Base-by-base conservation (phyloP, 163 green algal species). In the Chloromonas sp. region DNA sequence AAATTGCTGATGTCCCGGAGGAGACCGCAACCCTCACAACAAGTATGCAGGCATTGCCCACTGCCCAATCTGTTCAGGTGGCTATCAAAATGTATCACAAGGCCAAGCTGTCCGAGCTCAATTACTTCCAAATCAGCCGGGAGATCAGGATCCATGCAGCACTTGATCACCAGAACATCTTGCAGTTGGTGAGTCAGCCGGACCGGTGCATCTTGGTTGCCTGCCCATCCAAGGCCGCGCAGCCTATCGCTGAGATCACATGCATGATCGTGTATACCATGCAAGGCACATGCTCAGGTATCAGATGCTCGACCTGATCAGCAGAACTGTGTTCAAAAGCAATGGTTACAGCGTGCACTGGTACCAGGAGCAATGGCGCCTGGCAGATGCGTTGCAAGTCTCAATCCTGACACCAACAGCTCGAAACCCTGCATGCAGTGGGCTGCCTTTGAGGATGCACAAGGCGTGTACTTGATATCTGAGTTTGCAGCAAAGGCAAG, bases 21-120 rank as follows among this genome's bases (percentile, higher is more conserved):
- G 66, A 76, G 66, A 8, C 5, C 66, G 8, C 8, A 76, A n/a
- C 66, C 5, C 5, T 76, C 66, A 76, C 66, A 76, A 8, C 66
- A 11, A 76, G 8, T 76, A 11, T 76, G 66, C 66, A 8, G 5
- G 66, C 66, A 76, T 57, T 3, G 14, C 36, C 36, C 36, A 36
- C 36, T 36, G 36, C 36, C 36, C 36, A 36, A 36, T 36, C 36
- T 36, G 11, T 60, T 13, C 87, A 92, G 60, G 89, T 95, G 1
- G 94, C 92, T n/a, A 79, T 96, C 76, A 97, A 97, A 87, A 87
- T 93, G 84, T 97, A 97, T 83, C 94, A 97, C 85, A 93, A 92
- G 66, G 89, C 92, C 59, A 90, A 92, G 14, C 91, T 96, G 61
- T 91, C 87, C 0, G 78, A 89, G 60, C 86, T 94, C 11, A 95